These are phyloP conservation scores for Umbelopsis sp. DNA, from an alignment of 192 early-diverging fungal genomes.

Conservation along the genomic window DNA sequence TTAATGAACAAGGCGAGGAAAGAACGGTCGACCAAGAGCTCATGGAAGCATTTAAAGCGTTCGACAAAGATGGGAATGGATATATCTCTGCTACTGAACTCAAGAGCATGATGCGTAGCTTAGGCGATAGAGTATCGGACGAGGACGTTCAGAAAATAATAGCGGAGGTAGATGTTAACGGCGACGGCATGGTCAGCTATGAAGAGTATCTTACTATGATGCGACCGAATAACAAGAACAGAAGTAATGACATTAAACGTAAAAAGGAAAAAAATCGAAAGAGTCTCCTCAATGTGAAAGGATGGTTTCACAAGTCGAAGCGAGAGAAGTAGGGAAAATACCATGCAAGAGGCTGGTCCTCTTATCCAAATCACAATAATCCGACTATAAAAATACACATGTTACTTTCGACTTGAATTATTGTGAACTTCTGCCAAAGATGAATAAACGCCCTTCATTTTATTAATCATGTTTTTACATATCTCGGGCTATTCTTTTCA, in stretches of 20 bases:
- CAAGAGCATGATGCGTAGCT: slow-evolving; percentile 27
- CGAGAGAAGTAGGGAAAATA: background rate
- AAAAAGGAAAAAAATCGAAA: slow-evolving; percentile 7
- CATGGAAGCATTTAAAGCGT: slow-evolving; percentile 33
- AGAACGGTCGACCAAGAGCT: slow-evolving; percentile 26
- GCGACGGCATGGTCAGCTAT: slow-evolving; percentile 39
- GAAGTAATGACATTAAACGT: background rate
- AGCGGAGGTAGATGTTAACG: slow-evolving; percentile 27
- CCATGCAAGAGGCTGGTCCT: background rate
- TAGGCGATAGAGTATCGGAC: slow-evolving; percentile 31
- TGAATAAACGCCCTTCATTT: too few relatives aligned
- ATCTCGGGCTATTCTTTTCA: too few relatives aligned
- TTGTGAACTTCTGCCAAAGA: too few relatives aligned
- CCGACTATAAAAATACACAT: too few relatives aligned
- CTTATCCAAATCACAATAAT: background rate
- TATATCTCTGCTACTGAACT: slow-evolving; percentile 30
- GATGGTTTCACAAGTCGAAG: slow-evolving; percentile 13
- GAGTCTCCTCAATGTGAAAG: slow-evolving; percentile 4
- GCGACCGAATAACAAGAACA: background rate
- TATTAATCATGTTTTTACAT: too few relatives aligned
- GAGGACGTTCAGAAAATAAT: slow-evolving; percentile 34
- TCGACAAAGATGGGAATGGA: slow-evolving; percentile 39
- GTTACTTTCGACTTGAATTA: too few relatives aligned
- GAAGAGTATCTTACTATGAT: slow-evolving; percentile 41
- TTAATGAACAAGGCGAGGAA: slow-evolving; percentile 1